A percentile compares a stretch with the other conserved stretches of the same genome.
Conservation (phyloP, 2,329 filamentous ascomycete genomes). For the Sporothrix inflata region DNA sequence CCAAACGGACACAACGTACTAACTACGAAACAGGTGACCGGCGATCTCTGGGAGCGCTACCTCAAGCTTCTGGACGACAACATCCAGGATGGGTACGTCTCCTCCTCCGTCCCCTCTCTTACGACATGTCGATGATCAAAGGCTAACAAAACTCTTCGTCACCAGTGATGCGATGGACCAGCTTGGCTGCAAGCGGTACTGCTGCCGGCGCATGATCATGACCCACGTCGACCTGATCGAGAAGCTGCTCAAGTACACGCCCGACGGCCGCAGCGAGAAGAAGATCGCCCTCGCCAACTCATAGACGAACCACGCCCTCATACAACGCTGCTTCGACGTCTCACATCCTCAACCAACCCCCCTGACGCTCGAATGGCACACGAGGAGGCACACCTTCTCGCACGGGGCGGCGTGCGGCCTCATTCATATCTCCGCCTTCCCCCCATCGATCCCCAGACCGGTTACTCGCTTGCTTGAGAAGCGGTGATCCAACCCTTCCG, state of each 20-base stretch:
- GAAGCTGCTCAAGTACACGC: slow-evolving; percentile 88
- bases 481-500: no score
- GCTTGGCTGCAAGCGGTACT: slow-evolving; percentile 92
- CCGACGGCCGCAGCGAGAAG: slow-evolving; percentile 65
- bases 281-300: slow-evolving; percentile 48
- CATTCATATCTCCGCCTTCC: neutral
- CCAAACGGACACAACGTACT: slow-evolving; percentile 32
- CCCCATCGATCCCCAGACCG: neutral
- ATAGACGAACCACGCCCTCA: slow-evolving; percentile 13
- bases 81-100: slow-evolving; percentile 70
- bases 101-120: neutral
- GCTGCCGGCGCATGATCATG: slow-evolving; percentile 99
- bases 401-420: neutral
- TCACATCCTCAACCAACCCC: neutral
- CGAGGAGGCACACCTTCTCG: neutral
- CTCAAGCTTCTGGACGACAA: slow-evolving; percentile 82
- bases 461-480: neutral
- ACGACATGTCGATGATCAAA: neutral
- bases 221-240: slow-evolving; percentile 98
- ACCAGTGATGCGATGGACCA: slow-evolving; percentile 93
- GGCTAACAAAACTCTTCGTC: neutral
- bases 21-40: slow-evolving; percentile 72
- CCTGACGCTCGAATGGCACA: neutral
- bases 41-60: slow-evolving; percentile 97
- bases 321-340: neutral